phyloP scores from a whole-genome alignment of 2,329 filamentous ascomycete genomes.

The Helicocarpus griseus region DNA sequence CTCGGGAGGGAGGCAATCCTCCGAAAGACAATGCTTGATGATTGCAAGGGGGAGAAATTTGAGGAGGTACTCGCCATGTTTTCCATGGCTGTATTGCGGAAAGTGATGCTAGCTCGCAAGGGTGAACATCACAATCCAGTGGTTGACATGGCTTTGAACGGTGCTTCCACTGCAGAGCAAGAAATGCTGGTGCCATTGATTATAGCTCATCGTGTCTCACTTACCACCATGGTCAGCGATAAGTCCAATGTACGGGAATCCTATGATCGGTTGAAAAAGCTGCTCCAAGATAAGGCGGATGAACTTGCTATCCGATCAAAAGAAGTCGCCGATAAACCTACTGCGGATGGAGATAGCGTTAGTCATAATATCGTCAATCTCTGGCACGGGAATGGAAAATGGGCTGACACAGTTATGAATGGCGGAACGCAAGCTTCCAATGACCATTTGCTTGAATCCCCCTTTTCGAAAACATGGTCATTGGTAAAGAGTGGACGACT shows the following conservation, averaged over 20 bases:
- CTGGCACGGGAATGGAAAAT: constrained; percentile 68
- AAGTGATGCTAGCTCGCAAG: constrained; percentile 35
- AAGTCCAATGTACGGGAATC: constrained; percentile 51
- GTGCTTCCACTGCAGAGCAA: constrained; percentile 31
- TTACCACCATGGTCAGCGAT: constrained; percentile 49
- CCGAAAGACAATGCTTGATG: constrained; percentile 91
- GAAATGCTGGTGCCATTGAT: constrained; percentile 52
- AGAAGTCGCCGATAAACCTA: constrained; percentile 14
- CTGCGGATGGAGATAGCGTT: constrained; percentile 32
- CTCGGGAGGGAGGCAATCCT: constrained; percentile 71
- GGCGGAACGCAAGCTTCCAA: constrained; percentile 50
- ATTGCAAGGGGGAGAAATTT: constrained; percentile 84
- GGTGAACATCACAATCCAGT: constrained; percentile 14
- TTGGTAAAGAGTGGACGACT: constrained; percentile 50
- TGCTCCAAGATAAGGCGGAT: constrained; percentile 55
- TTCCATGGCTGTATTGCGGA: constrained; percentile 72
- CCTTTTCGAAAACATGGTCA: constrained; percentile 64
- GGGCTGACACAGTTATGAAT: constrained; percentile 61
- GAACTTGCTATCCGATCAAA: constrained; percentile 36
- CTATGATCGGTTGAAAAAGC: constrained; percentile 54
- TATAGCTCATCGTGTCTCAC: constrained; percentile 60
- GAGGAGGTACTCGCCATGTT: constrained; percentile 79
- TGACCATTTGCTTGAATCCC: constrained; percentile 55
- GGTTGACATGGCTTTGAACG: constrained; percentile 34
- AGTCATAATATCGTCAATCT: constrained; percentile 54